Evolutionary conservation across 2,329 filamentous ascomycete genomes (phyloP).

Genomic region (Hortaea sp.): DNA sequence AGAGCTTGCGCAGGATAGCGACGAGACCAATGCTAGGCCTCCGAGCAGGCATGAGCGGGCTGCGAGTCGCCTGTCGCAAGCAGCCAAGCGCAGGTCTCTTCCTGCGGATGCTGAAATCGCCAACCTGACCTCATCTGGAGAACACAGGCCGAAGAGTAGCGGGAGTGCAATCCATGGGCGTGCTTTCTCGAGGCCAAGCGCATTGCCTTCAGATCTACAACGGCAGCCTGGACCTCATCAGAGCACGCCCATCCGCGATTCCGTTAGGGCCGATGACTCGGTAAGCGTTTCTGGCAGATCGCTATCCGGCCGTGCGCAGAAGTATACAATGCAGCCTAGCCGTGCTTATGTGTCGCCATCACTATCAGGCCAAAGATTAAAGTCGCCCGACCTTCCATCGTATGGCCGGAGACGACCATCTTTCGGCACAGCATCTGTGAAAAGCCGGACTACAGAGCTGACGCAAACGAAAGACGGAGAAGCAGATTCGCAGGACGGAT

Average conservation of each 20-base stretch:
- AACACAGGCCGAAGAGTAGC: conserved; percentile 13
- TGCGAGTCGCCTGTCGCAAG: conserved; percentile 35
- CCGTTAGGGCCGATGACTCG: conserved; percentile 12
- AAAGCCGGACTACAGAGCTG: background rate
- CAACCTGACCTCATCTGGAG: conserved; percentile 2
- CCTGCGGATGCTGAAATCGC: conserved; percentile 1
- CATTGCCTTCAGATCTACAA: conserved; percentile 10
- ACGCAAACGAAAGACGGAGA: conserved; percentile 16
- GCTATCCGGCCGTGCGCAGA: conserved; percentile 10
- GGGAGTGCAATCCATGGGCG: conserved; percentile 8
- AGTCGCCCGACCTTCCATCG: conserved; percentile 17
- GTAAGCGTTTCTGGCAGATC: conserved; percentile 13
- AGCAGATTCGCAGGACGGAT: conserved; percentile 14
- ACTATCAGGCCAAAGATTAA: conserved; percentile 10
- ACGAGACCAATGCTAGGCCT: background rate
- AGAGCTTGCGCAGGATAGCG: conserved; percentile 7
- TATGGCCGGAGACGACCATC: conserved; percentile 17
- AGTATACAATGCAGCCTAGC: conserved; percentile 11
- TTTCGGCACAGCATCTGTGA: conserved; percentile 6
- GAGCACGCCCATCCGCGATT: conserved; percentile 4
- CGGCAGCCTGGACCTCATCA: conserved; percentile 11
- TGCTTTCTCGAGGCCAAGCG: conserved; percentile 13
- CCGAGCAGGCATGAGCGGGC: conserved; percentile 3
- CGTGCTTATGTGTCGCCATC: conserved; percentile 14
- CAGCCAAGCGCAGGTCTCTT: conserved; percentile 27